Evolutionary conservation across 148 eudicot genomes (phyloP), one percentile per base, ranked within the genome.

Genomic region (Beta vulgaris): DNA sequence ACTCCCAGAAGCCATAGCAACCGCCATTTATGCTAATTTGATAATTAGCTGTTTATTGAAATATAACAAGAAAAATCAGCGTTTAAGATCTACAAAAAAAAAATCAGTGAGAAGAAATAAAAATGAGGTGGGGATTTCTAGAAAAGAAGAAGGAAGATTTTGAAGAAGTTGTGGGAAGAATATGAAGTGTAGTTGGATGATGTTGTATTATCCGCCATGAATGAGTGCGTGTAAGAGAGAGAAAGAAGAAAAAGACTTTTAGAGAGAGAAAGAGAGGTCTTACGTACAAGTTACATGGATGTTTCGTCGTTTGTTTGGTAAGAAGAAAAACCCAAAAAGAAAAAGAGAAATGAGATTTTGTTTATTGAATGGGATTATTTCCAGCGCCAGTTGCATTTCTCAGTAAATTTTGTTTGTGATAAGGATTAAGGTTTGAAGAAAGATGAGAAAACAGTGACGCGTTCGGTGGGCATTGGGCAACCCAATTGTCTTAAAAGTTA

Each of bases 1-100:
- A 49, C 75, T 51, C n/a, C 78, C 86, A 83, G 98, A 86, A 79
- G 90, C 89, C 91, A 93, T 93, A 49, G 90, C 86, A 75, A 91
- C 87, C 76, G 91, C 88, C 93, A 90, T 88, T 42, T 12, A 67
- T 72, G 48, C 6, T 7, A 8, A 28, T n/a, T 49, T 7, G 25
- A 19, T 4, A n/a, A n/a, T n/a, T n/a, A n/a, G n/a, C n/a, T n/a
- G n/a, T n/a, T n/a, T n/a, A n/a, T n/a, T n/a, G n/a, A n/a, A n/a
- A n/a, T n/a, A n/a, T n/a, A n/a, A n/a, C n/a, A n/a, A n/a, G n/a
- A n/a, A n/a, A n/a, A n/a, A n/a, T n/a, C n/a, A n/a, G n/a, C n/a
- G n/a, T n/a, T n/a, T n/a, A 73, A 83, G 78, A 79, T 83, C 72
- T 76, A 66, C 14, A 59, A n/a, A 49, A 21, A 1, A 66, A 64